These are phyloP conservation scores for Colletotrichum abscissum DNA, from an alignment of 2,329 filamentous ascomycete genomes.

Conservation along the genomic window DNA sequence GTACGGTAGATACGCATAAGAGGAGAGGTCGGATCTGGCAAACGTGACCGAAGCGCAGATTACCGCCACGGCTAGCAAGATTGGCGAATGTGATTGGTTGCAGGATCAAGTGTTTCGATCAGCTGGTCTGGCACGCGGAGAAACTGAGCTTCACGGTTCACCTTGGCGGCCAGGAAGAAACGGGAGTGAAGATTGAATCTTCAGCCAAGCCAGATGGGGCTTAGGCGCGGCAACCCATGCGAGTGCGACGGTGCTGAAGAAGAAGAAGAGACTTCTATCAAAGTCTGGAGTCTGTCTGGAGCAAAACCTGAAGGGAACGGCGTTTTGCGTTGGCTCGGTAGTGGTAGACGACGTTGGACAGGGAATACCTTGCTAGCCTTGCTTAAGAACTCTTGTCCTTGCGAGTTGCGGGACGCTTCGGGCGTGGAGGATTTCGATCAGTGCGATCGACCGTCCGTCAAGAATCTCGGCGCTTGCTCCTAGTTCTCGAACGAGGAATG, in stretches of 20 bases:
- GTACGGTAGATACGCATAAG: not conserved
- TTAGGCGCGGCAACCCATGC: constrained; percentile 31
- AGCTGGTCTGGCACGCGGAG: constrained; percentile 25
- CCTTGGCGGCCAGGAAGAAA: constrained; percentile 11
- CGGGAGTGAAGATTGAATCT: not conserved
- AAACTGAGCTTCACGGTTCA: not conserved
- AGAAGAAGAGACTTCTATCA: constrained; percentile 23
- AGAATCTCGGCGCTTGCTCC: constrained; percentile 24
- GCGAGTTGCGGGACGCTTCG: not conserved
- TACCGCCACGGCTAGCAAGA: not conserved
- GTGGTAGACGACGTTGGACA: constrained; percentile 11
- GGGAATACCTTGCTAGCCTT: constrained; percentile 24
- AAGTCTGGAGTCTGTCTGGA: constrained; percentile 27
- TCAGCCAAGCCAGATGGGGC: constrained; percentile 5
- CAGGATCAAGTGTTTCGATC: constrained; percentile 3
- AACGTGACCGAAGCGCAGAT: constrained; percentile 22
- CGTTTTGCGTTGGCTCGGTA: constrained; percentile 36
- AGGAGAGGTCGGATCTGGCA: constrained; percentile 20
- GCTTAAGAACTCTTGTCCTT: not conserved
- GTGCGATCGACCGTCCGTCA: constrained; percentile 13
- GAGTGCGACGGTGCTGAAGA: constrained; percentile 27
- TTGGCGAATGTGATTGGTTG: constrained; percentile 18
- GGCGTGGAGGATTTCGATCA: constrained; percentile 3
- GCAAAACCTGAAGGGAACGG: constrained; percentile 25
- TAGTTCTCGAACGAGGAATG: not conserved